phyloP scores from a whole-genome alignment of 768 basidiomycete species.

The Tubosaeta sp. region DNA sequence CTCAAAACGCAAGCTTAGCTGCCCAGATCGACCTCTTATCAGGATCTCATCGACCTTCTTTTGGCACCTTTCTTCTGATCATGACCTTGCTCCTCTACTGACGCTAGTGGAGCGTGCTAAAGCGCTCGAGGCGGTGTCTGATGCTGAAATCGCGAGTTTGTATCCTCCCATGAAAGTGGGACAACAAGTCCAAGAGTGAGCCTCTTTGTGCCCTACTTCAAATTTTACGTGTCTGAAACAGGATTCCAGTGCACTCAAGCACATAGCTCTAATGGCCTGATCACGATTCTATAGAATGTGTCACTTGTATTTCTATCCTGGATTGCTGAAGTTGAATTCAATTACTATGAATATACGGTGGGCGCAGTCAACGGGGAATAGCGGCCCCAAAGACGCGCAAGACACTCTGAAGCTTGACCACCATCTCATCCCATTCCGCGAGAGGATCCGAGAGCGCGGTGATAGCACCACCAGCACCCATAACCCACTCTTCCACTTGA shows the following conservation, averaged over 20 bases:
- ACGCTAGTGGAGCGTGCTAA: constrained; percentile 46
- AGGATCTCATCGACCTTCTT: constrained; percentile 98
- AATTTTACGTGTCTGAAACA: constrained; percentile 5
- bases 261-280: constrained; percentile 78
- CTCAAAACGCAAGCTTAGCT: constrained; percentile 49
- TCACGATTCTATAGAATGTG: background rate
- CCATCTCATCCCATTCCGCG: constrained; percentile 93
- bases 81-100: constrained; percentile 65
- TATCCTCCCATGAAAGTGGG: constrained; percentile 77
- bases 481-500: constrained; percentile 55
- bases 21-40: constrained; percentile 78
- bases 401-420: constrained; percentile 79
- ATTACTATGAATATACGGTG: constrained; percentile 1
- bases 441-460: constrained; percentile 85
- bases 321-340: constrained; percentile 37
- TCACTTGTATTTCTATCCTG: background rate
- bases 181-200: constrained; percentile 80
- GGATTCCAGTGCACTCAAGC: constrained; percentile 62
- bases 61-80: constrained; percentile 89
- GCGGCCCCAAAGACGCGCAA: constrained; percentile 55
- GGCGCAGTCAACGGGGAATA: constrained; percentile 17
- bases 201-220: background rate
- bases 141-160: constrained; percentile 38
- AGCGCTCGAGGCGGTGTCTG: constrained; percentile 36
- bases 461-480: constrained; percentile 96